phyloP scores from a whole-genome alignment of 1,284 basidiomycete species.

The Tylopilus sp. region DNA sequence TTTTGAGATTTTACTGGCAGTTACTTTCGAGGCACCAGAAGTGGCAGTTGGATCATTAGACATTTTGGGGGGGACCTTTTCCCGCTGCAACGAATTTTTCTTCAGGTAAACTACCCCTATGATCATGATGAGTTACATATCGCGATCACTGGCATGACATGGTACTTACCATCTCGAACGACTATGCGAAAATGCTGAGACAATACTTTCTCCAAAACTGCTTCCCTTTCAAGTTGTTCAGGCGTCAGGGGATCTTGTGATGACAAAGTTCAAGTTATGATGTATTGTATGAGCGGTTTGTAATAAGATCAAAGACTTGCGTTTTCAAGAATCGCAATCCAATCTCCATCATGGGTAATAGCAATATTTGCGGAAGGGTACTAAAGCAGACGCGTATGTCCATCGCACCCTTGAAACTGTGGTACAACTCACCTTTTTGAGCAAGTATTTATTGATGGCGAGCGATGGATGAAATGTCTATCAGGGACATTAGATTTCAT shows the following conservation, averaged over 20 bases:
- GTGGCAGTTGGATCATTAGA: neutral
- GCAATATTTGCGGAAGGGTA: constrained; percentile 19
- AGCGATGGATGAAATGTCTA: constrained; percentile 25
- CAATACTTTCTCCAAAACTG: constrained; percentile 2
- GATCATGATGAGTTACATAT: neutral
- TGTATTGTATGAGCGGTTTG: neutral
- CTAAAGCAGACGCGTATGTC: neutral
- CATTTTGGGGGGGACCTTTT: neutral
- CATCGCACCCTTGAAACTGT: neutral
- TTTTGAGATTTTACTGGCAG: neutral
- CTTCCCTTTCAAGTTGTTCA: constrained; percentile 2
- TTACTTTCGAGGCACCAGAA: neutral
- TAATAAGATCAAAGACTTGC: constrained; percentile 4
- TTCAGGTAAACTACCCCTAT: constrained; percentile 14
- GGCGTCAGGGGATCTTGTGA: constrained; percentile 3
- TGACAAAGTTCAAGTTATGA: neutral
- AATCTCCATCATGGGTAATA: constrained; percentile 11
- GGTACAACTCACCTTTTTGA: constrained; percentile 11
- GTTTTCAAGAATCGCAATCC: constrained; percentile 22
- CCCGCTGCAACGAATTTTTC: neutral
- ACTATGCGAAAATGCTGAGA: constrained; percentile 6
- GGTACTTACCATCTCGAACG: constrained; percentile 4
- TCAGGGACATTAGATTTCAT: neutral
- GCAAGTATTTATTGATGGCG: constrained; percentile 18
- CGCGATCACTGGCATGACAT: neutral